Evolutionary conservation across 805 yeast species (phyloP).

Genomic region (Aciculoconidium aculeatum): DNA sequence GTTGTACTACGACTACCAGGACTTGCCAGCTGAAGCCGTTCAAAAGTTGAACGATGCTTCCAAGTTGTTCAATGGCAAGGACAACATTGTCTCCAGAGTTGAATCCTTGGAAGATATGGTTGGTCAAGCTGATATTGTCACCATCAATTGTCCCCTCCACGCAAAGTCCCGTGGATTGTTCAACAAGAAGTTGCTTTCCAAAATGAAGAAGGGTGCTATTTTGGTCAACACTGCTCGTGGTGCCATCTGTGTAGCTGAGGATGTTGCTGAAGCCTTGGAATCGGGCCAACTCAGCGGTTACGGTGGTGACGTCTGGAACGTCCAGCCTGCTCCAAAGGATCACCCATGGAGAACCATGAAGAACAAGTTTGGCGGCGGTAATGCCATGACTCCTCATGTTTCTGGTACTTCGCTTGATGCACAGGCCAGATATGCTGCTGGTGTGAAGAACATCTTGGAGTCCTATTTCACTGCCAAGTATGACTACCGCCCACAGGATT

Average conservation of each 20-base stretch:
- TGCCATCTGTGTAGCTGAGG: conserved; percentile 68
- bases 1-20: conserved; percentile 71
- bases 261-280: conserved; percentile 66
- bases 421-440: conserved; percentile 66
- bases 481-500: conserved; percentile 72
- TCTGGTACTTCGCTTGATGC: conserved; percentile 81
- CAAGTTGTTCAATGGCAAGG: conserved; percentile 40
- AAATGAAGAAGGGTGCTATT: conserved; percentile 20
- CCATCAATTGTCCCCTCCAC: conserved; percentile 74
- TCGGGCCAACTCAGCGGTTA: conserved; percentile 70
- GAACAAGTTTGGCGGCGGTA: conserved; percentile 66
- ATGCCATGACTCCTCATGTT: conserved; percentile 81
- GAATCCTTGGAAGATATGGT: conserved; percentile 60
- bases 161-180: conserved; percentile 62
- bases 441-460: conserved; percentile 59
- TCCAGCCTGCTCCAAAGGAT: conserved; percentile 75
- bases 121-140: conserved; percentile 62
- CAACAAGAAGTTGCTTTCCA: conserved; percentile 57
- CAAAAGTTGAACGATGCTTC: conserved; percentile 33
- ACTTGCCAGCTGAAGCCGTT: conserved; percentile 48
- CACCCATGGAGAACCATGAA: conserved; percentile 74
- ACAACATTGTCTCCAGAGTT: conserved; percentile 56
- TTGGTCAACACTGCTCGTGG: conserved; percentile 35
- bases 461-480: conserved; percentile 55
- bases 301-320: conserved; percentile 83